Evolutionary conservation across 371 early-diverging fungal genomes (phyloP).

Genomic region (Nematocida sp.): DNA sequence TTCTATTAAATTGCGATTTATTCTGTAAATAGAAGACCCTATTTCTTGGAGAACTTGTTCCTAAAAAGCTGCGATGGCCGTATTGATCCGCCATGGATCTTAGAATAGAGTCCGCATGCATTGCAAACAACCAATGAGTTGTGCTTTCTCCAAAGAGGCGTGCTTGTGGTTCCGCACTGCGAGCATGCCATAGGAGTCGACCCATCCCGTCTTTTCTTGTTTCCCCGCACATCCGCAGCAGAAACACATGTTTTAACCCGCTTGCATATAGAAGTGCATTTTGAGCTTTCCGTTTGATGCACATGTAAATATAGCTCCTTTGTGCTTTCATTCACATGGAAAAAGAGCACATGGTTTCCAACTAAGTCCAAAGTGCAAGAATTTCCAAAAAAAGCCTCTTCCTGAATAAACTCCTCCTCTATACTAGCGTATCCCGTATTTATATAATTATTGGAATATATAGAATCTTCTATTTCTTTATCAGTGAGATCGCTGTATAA

Average conservation of each 20-base stretch:
- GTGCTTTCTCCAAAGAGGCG: conserved; percentile 63
- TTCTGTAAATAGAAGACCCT: neutral
- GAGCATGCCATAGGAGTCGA: conserved; percentile 43
- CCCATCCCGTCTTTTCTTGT: neutral
- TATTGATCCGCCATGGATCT: conserved; percentile 58
- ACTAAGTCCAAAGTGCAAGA: neutral
- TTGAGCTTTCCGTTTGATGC: neutral
- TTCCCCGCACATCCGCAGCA: neutral
- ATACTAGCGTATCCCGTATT: neutral
- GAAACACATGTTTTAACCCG: conserved; percentile 5
- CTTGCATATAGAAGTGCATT: conserved; percentile 50
- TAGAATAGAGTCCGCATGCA: conserved; percentile 66
- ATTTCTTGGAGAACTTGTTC: neutral
- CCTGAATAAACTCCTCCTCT: neutral
- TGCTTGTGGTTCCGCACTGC: conserved; percentile 58
- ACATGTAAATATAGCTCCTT: conserved; percentile 12
- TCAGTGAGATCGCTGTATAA: neutral
- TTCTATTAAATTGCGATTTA: neutral
- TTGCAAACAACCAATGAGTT: conserved; percentile 60
- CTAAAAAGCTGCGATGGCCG: conserved; percentile 47
- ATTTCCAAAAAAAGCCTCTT: neutral
- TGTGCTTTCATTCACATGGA: neutral
- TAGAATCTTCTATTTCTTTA: neutral
- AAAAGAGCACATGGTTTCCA: neutral
- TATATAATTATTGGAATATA: neutral